phyloP scores from a whole-genome alignment of 2,329 filamentous ascomycete genomes.

The Aspergillus sp. region DNA sequence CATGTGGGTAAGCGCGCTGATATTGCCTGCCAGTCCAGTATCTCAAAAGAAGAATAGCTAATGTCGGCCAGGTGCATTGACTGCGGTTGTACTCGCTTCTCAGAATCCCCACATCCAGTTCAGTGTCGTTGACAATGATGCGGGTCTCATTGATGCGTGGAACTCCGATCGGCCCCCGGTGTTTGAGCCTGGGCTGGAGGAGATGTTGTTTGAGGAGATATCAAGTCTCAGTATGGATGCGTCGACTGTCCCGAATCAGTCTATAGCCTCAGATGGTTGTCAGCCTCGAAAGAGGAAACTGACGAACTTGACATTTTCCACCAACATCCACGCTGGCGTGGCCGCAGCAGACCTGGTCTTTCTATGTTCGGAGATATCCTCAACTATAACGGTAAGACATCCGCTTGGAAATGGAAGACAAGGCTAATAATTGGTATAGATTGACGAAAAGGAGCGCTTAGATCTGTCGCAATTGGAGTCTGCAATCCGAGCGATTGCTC shows the following conservation, averaged over 20 bases:
- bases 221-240: not conserved
- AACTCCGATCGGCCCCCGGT: slow-evolving; percentile 29
- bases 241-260: not conserved
- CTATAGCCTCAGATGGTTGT: not conserved
- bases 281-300: slow-evolving; percentile 12
- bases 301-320: slow-evolving; percentile 23
- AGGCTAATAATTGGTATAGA: not conserved
- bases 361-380: slow-evolving; percentile 14
- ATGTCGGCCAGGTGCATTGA: slow-evolving; percentile 20
- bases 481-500: slow-evolving; percentile 20
- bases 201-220: slow-evolving; percentile 22
- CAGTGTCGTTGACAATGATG: slow-evolving; percentile 28
- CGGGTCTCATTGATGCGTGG: slow-evolving; percentile 27
- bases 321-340: slow-evolving; percentile 19
- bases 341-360: slow-evolving; percentile 23
- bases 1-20: slow-evolving; percentile 23
- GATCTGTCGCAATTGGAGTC: slow-evolving; percentile 10
- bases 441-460: not conserved
- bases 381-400: not conserved
- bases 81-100: slow-evolving; percentile 27
- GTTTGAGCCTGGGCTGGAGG: slow-evolving; percentile 30
- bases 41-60: not conserved
- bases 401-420: not conserved
- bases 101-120: slow-evolving; percentile 31
- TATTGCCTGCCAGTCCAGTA: not conserved